These are phyloP conservation scores for Fusarium gaditjirri DNA, from an alignment of 2,329 filamentous ascomycete species.

Conservation along the genomic window DNA sequence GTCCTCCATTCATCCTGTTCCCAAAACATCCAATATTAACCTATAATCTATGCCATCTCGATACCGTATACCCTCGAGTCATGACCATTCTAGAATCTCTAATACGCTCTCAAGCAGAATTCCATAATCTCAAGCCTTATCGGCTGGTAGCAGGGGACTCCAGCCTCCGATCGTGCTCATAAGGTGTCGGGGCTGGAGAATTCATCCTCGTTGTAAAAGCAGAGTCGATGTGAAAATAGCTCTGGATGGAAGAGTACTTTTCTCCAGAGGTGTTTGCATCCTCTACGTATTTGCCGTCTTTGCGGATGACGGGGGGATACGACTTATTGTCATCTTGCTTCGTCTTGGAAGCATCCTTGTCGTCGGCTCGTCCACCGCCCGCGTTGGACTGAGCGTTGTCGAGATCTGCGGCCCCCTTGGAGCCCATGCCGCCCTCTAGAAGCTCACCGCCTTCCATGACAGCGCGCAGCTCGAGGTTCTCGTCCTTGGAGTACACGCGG, in stretches of 20 bases:
- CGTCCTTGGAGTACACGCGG: constrained; percentile 70
- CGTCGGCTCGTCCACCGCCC: constrained; percentile 55
- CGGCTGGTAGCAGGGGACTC: constrained; percentile 22
- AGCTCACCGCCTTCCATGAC: constrained; percentile 67
- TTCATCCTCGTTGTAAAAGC: constrained; percentile 43
- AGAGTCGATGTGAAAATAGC: constrained; percentile 46
- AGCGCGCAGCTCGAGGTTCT: constrained; percentile 62
- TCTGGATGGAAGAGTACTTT: constrained; percentile 41
- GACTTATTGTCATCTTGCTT: constrained; percentile 11
- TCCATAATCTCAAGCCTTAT: background rate
- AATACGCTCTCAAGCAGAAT: constrained; percentile 24
- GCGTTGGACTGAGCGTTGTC: constrained; percentile 68
- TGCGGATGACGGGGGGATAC: constrained; percentile 43
- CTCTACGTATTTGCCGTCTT: constrained; percentile 40
- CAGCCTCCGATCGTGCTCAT: constrained; percentile 45
- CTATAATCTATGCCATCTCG: constrained; percentile 12
- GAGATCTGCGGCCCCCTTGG: constrained; percentile 65
- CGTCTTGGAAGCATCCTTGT: constrained; percentile 13
- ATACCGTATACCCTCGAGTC: constrained; percentile 30
- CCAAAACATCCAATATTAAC: constrained; percentile 13
- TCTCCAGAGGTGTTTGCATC: constrained; percentile 29
- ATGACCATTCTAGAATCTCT: constrained; percentile 18
- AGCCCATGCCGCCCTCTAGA: constrained; percentile 66
- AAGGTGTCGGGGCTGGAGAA: constrained; percentile 48
- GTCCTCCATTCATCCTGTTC: background rate